phyloP scores from a whole-genome alignment of 2,329 filamentous ascomycete species.

The Xylaria multiplex region DNA sequence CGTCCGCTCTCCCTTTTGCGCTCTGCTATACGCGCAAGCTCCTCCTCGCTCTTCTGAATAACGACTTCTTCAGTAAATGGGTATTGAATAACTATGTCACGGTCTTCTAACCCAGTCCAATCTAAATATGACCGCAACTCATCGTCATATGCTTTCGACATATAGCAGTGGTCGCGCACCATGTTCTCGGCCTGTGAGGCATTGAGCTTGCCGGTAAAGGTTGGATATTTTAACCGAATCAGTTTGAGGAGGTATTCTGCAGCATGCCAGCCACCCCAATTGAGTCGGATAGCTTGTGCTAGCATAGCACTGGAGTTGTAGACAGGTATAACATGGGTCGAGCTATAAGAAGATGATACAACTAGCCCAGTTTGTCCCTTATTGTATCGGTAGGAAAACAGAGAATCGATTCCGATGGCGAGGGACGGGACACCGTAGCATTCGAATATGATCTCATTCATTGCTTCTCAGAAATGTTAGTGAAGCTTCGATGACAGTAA shows the following conservation, averaged over 20 bases:
- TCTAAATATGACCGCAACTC: conserved; percentile 84
- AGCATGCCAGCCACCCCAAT: conserved; percentile 92
- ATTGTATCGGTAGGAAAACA: conserved; percentile 96
- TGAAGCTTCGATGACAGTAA: background rate
- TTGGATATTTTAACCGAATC: conserved; percentile 88
- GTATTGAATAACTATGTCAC: conserved; percentile 89
- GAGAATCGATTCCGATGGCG: conserved; percentile 93
- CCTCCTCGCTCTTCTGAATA: conserved; percentile 92
- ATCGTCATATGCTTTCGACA: conserved; percentile 83
- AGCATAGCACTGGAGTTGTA: conserved; percentile 86
- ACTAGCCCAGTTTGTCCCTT: conserved; percentile 87
- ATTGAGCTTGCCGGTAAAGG: conserved; percentile 86
- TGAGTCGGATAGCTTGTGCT: conserved; percentile 85
- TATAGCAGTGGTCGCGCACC: conserved; percentile 87
- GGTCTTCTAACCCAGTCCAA: conserved; percentile 90
- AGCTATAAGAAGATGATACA: conserved; percentile 90
- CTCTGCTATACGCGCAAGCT: conserved; percentile 88
- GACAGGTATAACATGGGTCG: conserved; percentile 95
- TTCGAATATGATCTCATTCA: conserved; percentile 98
- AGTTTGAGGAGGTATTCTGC: conserved; percentile 93
- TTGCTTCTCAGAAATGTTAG: conserved; percentile 65
- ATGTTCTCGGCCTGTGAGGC: conserved; percentile 88
- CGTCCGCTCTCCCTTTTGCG: conserved; percentile 94
- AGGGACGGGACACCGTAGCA: conserved; percentile 91
- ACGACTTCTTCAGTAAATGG: conserved; percentile 92